Evolutionary conservation across 2,329 filamentous ascomycete species (phyloP).

Genomic region (Lachnellula subtilissima): DNA sequence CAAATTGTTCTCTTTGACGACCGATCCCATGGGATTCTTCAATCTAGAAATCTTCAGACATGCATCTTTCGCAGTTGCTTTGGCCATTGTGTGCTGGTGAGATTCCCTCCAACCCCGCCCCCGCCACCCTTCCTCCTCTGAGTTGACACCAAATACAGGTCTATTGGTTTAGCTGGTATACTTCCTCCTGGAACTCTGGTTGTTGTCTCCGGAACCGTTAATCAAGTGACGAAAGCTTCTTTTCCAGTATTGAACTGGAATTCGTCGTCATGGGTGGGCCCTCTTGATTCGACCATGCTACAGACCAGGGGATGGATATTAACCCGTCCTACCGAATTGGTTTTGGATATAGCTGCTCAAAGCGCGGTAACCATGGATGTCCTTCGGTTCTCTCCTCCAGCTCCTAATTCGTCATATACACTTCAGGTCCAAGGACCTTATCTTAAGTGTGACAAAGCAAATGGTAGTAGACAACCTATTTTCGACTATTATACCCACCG

Average conservation of each 20-base stretch:
- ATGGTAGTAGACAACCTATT: not conserved
- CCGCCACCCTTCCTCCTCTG: not conserved
- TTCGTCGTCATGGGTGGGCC: too few relatives aligned
- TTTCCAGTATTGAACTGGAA: not conserved
- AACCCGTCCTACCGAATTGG: not conserved
- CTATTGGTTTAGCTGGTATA: not conserved
- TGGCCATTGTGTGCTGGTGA: conserved; percentile 3
- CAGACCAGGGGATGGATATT: not conserved
- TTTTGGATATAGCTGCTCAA: not conserved
- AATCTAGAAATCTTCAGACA: not conserved
- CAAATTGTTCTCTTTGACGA: conserved; percentile 1
- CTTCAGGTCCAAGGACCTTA: conserved; percentile 1
- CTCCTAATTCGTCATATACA: not conserved
- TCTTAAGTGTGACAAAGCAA: not conserved
- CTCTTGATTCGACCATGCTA: too few relatives aligned
- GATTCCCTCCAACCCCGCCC: not conserved
- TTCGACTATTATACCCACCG: conserved; percentile 3
- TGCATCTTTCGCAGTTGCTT: not conserved
- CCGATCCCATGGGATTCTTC: conserved; percentile 2
- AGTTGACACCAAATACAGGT: not conserved
- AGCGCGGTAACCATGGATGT: not conserved
- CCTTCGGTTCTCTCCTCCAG: not conserved
- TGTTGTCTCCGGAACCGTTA: not conserved
- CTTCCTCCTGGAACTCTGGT: conserved; percentile 1
- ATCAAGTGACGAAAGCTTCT: not conserved